Conservation (phyloP, 2,329 filamentous ascomycete species). For the Leptographium procerum region DNA sequence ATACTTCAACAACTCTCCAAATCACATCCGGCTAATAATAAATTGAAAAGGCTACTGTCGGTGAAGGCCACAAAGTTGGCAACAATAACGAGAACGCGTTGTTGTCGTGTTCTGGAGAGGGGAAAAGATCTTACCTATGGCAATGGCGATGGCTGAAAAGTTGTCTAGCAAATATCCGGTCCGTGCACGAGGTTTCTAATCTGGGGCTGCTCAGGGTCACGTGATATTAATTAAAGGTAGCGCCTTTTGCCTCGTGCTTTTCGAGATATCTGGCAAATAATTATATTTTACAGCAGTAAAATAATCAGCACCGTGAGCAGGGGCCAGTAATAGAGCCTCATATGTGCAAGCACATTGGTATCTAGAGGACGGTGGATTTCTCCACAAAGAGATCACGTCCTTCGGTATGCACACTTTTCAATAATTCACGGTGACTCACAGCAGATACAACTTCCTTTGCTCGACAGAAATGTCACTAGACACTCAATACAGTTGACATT, state of each 20-base stretch:
- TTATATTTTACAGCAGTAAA: too few relatives aligned
- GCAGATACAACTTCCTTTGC: background rate
- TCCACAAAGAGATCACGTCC: too few relatives aligned
- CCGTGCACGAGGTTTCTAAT: background rate
- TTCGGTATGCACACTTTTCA: background rate
- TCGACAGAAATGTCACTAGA: background rate
- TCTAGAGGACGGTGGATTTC: too few relatives aligned
- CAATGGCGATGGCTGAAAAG: background rate
- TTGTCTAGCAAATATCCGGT: background rate
- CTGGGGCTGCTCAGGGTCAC: background rate
- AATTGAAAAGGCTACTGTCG: background rate
- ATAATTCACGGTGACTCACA: background rate
- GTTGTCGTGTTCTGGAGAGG: background rate
- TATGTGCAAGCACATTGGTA: too few relatives aligned
- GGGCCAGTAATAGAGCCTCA: too few relatives aligned
- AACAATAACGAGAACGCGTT: background rate
- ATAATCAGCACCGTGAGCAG: too few relatives aligned
- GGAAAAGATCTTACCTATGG: background rate
- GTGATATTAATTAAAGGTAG: too few relatives aligned
- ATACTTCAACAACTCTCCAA: background rate
- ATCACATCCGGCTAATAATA: background rate
- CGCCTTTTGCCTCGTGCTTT: too few relatives aligned
- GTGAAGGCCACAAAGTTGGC: background rate
- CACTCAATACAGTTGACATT: slow-evolving; percentile 1
- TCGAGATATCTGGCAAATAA: too few relatives aligned